Evolutionary conservation across 2,329 filamentous ascomycete genomes (phyloP).

Genomic region (Camptophora hylomeconis): DNA sequence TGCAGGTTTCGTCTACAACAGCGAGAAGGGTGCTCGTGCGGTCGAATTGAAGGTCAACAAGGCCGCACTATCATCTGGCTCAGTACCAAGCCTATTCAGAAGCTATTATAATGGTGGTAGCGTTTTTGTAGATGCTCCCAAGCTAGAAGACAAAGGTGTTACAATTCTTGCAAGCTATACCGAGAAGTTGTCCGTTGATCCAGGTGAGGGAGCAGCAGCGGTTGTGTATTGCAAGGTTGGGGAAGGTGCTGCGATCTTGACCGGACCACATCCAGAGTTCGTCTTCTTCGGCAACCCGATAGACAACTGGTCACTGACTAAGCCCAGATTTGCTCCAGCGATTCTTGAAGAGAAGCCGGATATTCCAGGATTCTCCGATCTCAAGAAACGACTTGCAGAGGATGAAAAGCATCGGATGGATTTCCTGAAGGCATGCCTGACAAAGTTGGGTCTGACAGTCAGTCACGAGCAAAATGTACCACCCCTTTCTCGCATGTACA

Average conservation of each 20-base stretch:
- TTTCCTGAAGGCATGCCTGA: conserved; percentile 69
- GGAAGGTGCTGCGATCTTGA: conserved; percentile 65
- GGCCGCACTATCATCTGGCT: conserved; percentile 40
- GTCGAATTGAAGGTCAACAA: conserved; percentile 53
- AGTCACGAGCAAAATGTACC: conserved; percentile 59
- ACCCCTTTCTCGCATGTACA: conserved; percentile 67
- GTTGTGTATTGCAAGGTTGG: conserved; percentile 74
- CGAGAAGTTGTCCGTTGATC: conserved; percentile 61
- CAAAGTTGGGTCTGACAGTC: conserved; percentile 69
- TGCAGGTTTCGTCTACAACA: conserved; percentile 77
- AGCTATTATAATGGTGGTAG: conserved; percentile 93
- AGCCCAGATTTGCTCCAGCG: conserved; percentile 59
- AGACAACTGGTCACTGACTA: conserved; percentile 17
- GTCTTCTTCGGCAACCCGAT: conserved; percentile 19
- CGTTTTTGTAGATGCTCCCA: conserved; percentile 70
- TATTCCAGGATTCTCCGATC: conserved; percentile 53
- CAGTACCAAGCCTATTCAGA: conserved; percentile 49
- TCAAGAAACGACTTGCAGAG: conserved; percentile 54
- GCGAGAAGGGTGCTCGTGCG: conserved; percentile 69
- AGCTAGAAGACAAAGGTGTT: conserved; percentile 49
- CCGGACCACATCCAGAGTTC: conserved; percentile 86
- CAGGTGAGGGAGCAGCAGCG: conserved; percentile 61
- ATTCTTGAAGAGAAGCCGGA: conserved; percentile 60
- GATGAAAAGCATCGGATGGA: conserved; percentile 57
- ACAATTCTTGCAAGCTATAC: conserved; percentile 73